Evolutionary conservation across 345 rosid genomes (phyloP), one percentile per base, ranked within the genome.

Genomic region (Erucastrum elatum): DNA sequence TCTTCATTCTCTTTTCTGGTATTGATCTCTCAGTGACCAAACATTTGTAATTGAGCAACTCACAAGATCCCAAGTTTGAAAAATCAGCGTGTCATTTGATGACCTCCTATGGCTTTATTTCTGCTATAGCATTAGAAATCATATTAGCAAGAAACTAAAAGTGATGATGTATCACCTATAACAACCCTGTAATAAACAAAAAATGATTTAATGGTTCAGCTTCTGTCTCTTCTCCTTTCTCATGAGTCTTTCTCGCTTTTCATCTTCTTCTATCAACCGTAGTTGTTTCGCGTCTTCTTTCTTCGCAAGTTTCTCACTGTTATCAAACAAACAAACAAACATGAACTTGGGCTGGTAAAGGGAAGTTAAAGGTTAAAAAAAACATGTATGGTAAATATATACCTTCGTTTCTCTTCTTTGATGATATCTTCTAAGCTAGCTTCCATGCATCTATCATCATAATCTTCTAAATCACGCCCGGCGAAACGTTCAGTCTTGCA

Each of bases 401-500:
- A 94, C 98, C 98, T 94, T 77, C 84, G 73, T 68, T 27, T 82
- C 80, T 92, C 98, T 80, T 94, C 97, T 60, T n/a, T 65, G 87
- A 78, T 34, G 49, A 92, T 88, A 62, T 92, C 98, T 0, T 88
- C 93, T 60, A 85, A 92, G 74, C 80, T 87, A 7, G 94, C 92
- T 82, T 90, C 97, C 98, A 92, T 92, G 84, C 82, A 79, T 64
- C 83, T 80, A 61, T 80, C 88, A 64, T 75, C 72, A 26, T n/a
- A 27, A 44, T 72, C 76, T 1, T 89, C 89, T 29, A 71, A 86
- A 34, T 85, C 87, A 26, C 77, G 63, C 37, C 73, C 73, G 0
- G 61, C 30, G 11, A 16, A 78, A 15, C 81, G 76, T 35, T 72
- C 82, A 59, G 31, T 56, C 25, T 77, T 77, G 46, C 87, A 85